These are phyloP conservation scores for Epichloe typhina DNA, from an alignment of 2,329 filamentous ascomycete species.

Conservation along the genomic window DNA sequence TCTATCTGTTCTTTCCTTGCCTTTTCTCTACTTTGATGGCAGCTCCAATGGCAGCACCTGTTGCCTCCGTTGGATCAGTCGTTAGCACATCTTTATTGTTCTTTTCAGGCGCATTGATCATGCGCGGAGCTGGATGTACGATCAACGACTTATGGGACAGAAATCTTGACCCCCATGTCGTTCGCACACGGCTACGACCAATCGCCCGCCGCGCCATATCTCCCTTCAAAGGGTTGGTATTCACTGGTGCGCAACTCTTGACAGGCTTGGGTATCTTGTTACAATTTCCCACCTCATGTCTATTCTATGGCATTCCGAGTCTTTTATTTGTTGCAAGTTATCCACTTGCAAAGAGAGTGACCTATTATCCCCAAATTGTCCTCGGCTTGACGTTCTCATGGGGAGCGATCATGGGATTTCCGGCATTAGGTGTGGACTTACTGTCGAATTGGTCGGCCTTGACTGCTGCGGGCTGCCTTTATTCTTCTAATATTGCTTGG, in stretches of 20 bases:
- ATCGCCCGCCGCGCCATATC: constrained; percentile 69
- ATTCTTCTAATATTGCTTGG: constrained; percentile 72
- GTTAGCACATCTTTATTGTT: constrained; percentile 56
- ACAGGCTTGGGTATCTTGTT: constrained; percentile 60
- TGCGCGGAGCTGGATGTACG: constrained; percentile 78
- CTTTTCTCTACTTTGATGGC: constrained; percentile 74
- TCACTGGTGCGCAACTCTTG: constrained; percentile 61
- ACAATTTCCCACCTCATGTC: constrained; percentile 60
- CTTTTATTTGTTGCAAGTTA: constrained; percentile 62
- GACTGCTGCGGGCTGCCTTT: constrained; percentile 54
- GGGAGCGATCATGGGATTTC: constrained; percentile 81
- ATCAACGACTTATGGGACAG: constrained; percentile 89
- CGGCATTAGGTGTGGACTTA: constrained; percentile 67
- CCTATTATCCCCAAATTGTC: constrained; percentile 75
- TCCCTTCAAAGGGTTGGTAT: constrained; percentile 57
- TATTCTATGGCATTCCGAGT: constrained; percentile 67
- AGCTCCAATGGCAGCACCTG: constrained; percentile 52
- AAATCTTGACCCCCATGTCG: constrained; percentile 70
- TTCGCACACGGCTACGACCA: constrained; percentile 62
- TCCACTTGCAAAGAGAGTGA: constrained; percentile 73
- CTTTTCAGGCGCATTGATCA: constrained; percentile 63
- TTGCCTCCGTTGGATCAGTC: constrained; percentile 46
- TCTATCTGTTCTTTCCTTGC: constrained; percentile 78
- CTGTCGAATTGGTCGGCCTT: constrained; percentile 49
- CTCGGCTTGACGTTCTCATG: constrained; percentile 78